Evolutionary conservation across 2,329 filamentous ascomycete species (phyloP).

Genomic region (Mollisia scopiformis): DNA sequence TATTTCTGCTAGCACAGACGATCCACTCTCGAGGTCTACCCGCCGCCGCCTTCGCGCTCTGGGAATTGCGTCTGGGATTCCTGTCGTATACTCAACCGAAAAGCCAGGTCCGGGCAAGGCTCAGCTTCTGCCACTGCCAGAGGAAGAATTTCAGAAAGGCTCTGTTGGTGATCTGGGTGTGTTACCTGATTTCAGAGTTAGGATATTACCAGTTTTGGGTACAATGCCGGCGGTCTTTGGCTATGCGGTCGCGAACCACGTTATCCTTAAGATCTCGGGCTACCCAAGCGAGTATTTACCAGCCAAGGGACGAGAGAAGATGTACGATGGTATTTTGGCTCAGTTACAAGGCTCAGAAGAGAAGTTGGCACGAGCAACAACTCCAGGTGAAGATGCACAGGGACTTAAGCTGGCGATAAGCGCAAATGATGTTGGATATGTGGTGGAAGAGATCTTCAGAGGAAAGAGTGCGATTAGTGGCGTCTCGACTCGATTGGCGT

Average conservation of each 20-base stretch:
- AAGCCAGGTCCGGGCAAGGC: constrained; percentile 90
- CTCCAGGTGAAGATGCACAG: constrained; percentile 50
- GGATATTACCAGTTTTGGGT: constrained; percentile 92
- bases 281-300: constrained; percentile 87
- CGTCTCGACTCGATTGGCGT: constrained; percentile 74
- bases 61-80: constrained; percentile 83
- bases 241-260: constrained; percentile 87
- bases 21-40: constrained; percentile 84
- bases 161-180: constrained; percentile 85
- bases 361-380: constrained; percentile 57
- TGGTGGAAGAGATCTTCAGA: constrained; percentile 86
- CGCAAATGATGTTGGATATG: constrained; percentile 79
- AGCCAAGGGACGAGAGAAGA: constrained; percentile 82
- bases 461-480: constrained; percentile 84
- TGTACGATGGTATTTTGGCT: constrained; percentile 84
- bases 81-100: constrained; percentile 91
- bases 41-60: constrained; percentile 71
- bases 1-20: constrained; percentile 85
- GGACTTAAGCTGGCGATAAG: constrained; percentile 82
- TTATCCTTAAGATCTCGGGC: constrained; percentile 78
- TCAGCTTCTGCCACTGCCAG: constrained; percentile 80
- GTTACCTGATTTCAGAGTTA: constrained; percentile 87
- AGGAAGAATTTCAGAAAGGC: constrained; percentile 87
- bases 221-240: constrained; percentile 98
- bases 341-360: constrained; percentile 80